A percentile compares a stretch with the other conserved stretches of the same genome.
phyloP scores from a whole-genome alignment of 2,329 filamentous ascomycete genomes.

The Aureobasidium musti region DNA sequence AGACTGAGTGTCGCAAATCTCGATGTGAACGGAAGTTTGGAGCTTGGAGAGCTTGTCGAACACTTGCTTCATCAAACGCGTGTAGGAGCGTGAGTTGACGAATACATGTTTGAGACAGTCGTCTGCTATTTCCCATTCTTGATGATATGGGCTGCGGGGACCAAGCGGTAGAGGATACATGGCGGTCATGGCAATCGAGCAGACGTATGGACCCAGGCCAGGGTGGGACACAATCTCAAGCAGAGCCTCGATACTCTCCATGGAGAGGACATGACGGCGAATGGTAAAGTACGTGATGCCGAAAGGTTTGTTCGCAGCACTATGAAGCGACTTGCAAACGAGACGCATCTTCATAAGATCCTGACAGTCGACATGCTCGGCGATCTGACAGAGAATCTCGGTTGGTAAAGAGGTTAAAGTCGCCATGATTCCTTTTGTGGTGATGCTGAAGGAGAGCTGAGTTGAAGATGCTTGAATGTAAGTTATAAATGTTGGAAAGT shows the following conservation, averaged over 20 bases:
- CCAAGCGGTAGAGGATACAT: not conserved
- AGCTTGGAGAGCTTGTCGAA: not conserved
- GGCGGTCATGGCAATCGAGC: not conserved
- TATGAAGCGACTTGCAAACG: not conserved
- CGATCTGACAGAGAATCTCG: slow-evolving; percentile 8
- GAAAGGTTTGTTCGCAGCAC: slow-evolving; percentile 2
- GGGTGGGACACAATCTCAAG: not conserved
- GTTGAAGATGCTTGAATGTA: not conserved
- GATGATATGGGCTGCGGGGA: too few species aligned
- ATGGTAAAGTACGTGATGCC: not conserved
- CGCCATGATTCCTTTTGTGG: not conserved
- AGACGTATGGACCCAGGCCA: not conserved
- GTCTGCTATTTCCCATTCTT: too few species aligned
- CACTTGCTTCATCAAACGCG: not conserved
- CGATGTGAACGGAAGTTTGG: not conserved
- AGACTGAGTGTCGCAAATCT: not conserved
- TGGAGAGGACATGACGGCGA: not conserved
- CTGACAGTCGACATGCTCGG: not conserved
- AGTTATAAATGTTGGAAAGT: not conserved
- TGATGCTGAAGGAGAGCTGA: not conserved
- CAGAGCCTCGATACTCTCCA: not conserved
- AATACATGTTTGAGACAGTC: not conserved
- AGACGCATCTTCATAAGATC: slow-evolving; percentile 10
- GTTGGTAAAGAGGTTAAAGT: not conserved
- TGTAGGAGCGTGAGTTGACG: not conserved